Base-by-base conservation (phyloP, 2,329 filamentous ascomycete genomes). In the Colletotrichum sp. region DNA sequence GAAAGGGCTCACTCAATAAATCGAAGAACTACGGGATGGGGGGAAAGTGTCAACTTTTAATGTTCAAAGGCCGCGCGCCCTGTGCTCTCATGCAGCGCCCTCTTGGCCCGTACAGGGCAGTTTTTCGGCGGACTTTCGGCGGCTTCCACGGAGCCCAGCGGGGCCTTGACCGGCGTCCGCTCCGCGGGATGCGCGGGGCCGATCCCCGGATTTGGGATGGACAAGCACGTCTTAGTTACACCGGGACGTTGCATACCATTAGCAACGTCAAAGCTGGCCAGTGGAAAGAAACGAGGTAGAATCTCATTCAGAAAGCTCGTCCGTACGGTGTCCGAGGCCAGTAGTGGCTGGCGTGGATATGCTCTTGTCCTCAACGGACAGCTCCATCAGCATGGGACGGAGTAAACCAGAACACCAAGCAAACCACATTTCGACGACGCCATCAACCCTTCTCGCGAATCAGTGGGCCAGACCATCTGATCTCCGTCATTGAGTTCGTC, bases 371-470 rank as follows among this genome's bases (percentile, higher is more conserved):
- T n/a, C 5, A 18, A 22, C n/a, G n/a, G 10, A 22, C n/a, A 13
- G 44, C n/a, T 22, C 55, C 24, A 59, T 30, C 24, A 12, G 3
- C 13, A 30, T 1, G 9, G 24, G n/a, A 59, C 16, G 26, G 26
- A 30, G 26, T 6, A 59, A 26, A 26, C 1, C 26, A 2, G 9
- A 59, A 3, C 2, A 59, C 63, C 28, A 48, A 26, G 4, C 1
- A 12, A 28, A 2, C 39, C 0, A 30, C n/a, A 28, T n/a, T 4
- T 6, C 8, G 10, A 44, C 39, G 18, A 44, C 18, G 18, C 18
- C 18, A 48, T 8, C 0, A 3, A 2, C 6, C n/a, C n/a, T 0
- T 22, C 44, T 52, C 2, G 0, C n/a, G 0, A 3, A 0, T 1
- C 5, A n/a, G 36, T 28, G 34, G 6, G 6, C 12, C 7, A 6